Percentiles rank a stretch among this genome's conserved stretches.
Evolutionary conservation across 176 grass and related monocot genomes (phyloP).

Genomic region (Oryza glaberrima): DNA sequence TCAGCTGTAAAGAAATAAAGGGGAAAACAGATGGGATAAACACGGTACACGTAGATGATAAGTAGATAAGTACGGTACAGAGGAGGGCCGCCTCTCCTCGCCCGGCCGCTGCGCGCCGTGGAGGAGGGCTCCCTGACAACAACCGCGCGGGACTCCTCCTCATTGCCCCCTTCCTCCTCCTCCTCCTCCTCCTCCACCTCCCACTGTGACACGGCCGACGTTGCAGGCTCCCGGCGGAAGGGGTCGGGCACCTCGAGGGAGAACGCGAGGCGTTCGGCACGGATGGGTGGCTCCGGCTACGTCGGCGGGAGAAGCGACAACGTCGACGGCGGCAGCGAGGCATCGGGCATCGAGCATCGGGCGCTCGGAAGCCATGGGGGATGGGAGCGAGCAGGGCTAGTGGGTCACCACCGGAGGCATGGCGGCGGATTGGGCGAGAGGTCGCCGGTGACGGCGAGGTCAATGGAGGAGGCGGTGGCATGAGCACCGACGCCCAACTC

Average conservation of each 20-base stretch:
- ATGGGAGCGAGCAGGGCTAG: neutral
- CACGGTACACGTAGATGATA: no score
- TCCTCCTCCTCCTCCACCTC: constrained; percentile 18
- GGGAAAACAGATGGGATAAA: no score
- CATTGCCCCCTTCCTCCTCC: neutral
- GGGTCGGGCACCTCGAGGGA: constrained; percentile 43
- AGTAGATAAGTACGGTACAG: no score
- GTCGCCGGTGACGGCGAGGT: constrained; percentile 21
- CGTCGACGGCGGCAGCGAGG: neutral
- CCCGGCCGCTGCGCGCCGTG: neutral
- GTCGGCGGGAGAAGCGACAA: constrained; percentile 44
- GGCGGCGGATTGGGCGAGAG: constrained; percentile 20
- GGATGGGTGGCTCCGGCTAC: constrained; percentile 52
- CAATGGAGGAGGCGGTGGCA: no score
- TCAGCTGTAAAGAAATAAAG: no score
- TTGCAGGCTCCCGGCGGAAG: constrained; percentile 40
- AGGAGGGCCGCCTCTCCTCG: no score
- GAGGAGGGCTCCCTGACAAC: constrained; percentile 52
- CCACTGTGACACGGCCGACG: constrained; percentile 21
- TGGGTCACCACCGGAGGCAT: constrained; percentile 5
- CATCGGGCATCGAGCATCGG: constrained; percentile 31
- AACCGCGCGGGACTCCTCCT: constrained; percentile 50
- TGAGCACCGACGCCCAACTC: no score
- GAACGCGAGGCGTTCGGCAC: constrained; percentile 35
- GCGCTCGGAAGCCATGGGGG: constrained; percentile 49